A percentile compares a stretch with the other conserved stretches of the same genome.
phyloP scores from a whole-genome alignment of 192 early-diverging fungal genomes.

The Chytriomyces hyalinus region DNA sequence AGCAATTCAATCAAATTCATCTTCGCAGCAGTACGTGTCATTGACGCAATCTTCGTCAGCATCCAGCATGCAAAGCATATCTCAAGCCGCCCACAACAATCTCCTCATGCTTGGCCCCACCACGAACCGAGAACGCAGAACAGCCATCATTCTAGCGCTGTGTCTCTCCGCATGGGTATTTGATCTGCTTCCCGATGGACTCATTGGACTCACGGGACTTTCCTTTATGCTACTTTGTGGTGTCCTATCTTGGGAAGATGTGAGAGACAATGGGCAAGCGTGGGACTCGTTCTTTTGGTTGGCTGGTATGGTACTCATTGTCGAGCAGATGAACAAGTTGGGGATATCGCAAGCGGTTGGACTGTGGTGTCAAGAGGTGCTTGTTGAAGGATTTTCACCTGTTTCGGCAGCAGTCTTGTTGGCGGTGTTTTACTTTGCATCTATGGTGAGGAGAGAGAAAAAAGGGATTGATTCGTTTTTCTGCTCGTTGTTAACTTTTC shows the following conservation, averaged over 20 bases:
- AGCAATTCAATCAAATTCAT: no score
- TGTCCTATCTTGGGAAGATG: constrained; percentile 70
- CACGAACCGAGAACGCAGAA: constrained; percentile 3
- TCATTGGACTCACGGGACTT: constrained; percentile 73
- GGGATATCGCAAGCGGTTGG: constrained; percentile 75
- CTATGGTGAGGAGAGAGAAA: constrained; percentile 42
- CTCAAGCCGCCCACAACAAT: no score
- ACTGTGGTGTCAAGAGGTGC: constrained; percentile 40
- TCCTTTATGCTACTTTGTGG: constrained; percentile 60
- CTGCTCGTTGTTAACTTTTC: constrained; percentile 6
- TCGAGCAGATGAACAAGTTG: constrained; percentile 71
- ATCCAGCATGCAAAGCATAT: no score
- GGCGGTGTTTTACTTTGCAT: constrained; percentile 66
- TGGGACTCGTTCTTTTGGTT: constrained; percentile 88
- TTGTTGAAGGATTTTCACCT: constrained; percentile 49
- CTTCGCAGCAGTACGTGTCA: no score
- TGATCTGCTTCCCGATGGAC: constrained; percentile 59
- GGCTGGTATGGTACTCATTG: constrained; percentile 76
- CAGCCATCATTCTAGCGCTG: constrained; percentile 33
- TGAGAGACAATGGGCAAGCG: constrained; percentile 62
- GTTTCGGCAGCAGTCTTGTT: constrained; percentile 51
- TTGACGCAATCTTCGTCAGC: no score
- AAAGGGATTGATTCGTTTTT: background rate
- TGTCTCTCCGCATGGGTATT: constrained; percentile 19
- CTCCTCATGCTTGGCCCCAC: background rate